Evolutionary conservation across 2,329 filamentous ascomycete genomes (phyloP).

Genomic region (Phialemonium atrogriseum): DNA sequence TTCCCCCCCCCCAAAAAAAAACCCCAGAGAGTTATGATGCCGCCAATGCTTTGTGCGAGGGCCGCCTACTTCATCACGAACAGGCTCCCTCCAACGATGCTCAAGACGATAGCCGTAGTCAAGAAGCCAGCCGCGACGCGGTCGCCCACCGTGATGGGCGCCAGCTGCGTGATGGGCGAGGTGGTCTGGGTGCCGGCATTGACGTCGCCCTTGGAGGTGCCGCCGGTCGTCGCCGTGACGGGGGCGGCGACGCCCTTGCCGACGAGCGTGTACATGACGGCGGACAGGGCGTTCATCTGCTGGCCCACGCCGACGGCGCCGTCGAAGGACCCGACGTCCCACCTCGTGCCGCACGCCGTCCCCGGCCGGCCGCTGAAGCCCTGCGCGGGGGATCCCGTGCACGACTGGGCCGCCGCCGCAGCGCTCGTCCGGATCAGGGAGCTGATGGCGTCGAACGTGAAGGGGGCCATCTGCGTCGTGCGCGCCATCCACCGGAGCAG

Average conservation of each 20-base stretch:
- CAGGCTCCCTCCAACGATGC: conserved; percentile 39
- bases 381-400: conserved; percentile 30
- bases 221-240: conserved; percentile 44
- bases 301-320: conserved; percentile 56
- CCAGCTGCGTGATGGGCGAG: conserved; percentile 28
- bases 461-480: conserved; percentile 55
- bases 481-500: conserved; percentile 53
- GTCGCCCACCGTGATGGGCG: conserved; percentile 42
- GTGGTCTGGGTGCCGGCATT: conserved; percentile 16
- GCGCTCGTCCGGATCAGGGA: conserved; percentile 47
- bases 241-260: conserved; percentile 37
- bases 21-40: too few species aligned
- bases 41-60: too few species aligned
- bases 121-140: conserved; percentile 48
- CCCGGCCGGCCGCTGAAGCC: not conserved
- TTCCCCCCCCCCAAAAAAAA: too few species aligned
- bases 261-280: conserved; percentile 56
- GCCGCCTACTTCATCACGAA: conserved; percentile 40
- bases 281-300: conserved; percentile 44
- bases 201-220: conserved; percentile 40
- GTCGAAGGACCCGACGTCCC: conserved; percentile 49
- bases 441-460: conserved; percentile 44
- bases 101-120: conserved; percentile 40
- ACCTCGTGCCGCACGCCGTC: conserved; percentile 50
- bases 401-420: conserved; percentile 47